phyloP scores from a whole-genome alignment of 805 yeast genomes.

The Kregervanrija pseudodelftensis region DNA sequence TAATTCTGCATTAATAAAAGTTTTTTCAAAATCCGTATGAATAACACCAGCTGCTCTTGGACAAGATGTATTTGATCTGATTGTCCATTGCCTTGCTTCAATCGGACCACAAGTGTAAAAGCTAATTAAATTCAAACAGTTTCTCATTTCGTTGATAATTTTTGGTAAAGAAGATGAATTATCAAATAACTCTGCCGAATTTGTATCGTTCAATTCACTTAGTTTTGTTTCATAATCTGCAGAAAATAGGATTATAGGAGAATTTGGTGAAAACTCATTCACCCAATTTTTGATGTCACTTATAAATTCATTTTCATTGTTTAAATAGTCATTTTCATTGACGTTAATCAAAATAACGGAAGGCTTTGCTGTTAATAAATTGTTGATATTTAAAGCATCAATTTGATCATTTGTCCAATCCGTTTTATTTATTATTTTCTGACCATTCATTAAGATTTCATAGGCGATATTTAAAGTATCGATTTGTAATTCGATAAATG shows the following conservation, averaged over 20 bases:
- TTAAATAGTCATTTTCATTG: slow-evolving; percentile 79
- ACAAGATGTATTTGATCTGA: slow-evolving; percentile 84
- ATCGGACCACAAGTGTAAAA: slow-evolving; percentile 95
- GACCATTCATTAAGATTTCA: slow-evolving; percentile 70
- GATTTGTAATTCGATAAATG: slow-evolving; percentile 79
- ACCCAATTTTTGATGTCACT: slow-evolving; percentile 85
- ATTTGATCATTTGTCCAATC: slow-evolving; percentile 89
- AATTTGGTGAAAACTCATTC: slow-evolving; percentile 77
- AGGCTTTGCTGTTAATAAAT: slow-evolving; percentile 90
- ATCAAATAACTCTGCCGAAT: slow-evolving; percentile 19
- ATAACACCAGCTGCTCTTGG: slow-evolving; percentile 99
- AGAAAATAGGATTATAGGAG: slow-evolving; percentile 28
- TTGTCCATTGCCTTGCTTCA: slow-evolving; percentile 98
- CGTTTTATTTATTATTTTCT: slow-evolving; percentile 74
- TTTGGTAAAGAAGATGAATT: slow-evolving; percentile 78
- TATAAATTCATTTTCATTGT: slow-evolving; percentile 84
- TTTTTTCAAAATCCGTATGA: slow-evolving; percentile 90
- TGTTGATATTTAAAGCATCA: slow-evolving; percentile 79
- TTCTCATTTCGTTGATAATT: slow-evolving; percentile 82
- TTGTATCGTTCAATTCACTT: slow-evolving; percentile 5
- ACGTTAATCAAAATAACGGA: slow-evolving; percentile 86
- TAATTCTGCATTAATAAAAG: slow-evolving; percentile 90
- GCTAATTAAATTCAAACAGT: slow-evolving; percentile 77
- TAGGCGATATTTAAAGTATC: slow-evolving; percentile 73
- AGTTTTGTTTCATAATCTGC: slow-evolving; percentile 27